Conservation (phyloP, 2,329 filamentous ascomycete genomes). For the Fragosphaeria purpurea region DNA sequence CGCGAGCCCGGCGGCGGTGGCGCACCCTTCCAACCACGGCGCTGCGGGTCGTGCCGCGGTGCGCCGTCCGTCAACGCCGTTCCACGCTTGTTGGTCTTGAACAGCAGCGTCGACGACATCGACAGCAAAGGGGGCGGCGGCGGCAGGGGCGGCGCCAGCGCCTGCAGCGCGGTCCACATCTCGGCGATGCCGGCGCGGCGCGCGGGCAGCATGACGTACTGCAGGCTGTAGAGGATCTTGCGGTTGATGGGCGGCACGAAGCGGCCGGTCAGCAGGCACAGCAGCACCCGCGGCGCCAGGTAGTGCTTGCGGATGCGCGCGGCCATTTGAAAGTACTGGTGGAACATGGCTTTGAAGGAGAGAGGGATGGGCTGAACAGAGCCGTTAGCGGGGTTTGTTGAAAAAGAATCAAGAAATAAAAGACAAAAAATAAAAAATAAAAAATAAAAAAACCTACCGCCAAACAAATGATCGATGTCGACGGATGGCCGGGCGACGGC, state of each 20-base stretch:
- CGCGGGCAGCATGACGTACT: constrained; percentile 95
- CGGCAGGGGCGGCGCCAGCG: constrained; percentile 27
- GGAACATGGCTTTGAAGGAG: constrained; percentile 86
- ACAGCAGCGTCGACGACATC: no score
- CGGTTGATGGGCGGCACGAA: constrained; percentile 94
- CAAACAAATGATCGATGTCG: constrained; percentile 75
- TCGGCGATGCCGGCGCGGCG: constrained; percentile 69
- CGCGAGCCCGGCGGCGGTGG: no score
- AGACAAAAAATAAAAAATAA: background rate
- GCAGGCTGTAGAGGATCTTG: constrained; percentile 87
- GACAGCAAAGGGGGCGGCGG: no score
- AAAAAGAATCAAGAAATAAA: background rate
- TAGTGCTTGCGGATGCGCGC: constrained; percentile 92
- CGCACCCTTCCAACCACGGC: no score
- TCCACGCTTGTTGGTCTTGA: no score
- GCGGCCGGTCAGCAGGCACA: constrained; percentile 79
- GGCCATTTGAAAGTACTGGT: constrained; percentile 93
- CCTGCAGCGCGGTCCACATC: constrained; percentile 68
- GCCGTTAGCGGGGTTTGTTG: no score
- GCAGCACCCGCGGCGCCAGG: constrained; percentile 74
- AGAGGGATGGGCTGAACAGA: constrained; percentile 67
- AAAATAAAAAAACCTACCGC: constrained; percentile 51
- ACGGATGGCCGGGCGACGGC: constrained; percentile 35
- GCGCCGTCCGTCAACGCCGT: no score
- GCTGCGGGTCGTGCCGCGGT: no score